Conservation (phyloP, 306 rosid species). For the Trichosanthes truncata region DNA sequence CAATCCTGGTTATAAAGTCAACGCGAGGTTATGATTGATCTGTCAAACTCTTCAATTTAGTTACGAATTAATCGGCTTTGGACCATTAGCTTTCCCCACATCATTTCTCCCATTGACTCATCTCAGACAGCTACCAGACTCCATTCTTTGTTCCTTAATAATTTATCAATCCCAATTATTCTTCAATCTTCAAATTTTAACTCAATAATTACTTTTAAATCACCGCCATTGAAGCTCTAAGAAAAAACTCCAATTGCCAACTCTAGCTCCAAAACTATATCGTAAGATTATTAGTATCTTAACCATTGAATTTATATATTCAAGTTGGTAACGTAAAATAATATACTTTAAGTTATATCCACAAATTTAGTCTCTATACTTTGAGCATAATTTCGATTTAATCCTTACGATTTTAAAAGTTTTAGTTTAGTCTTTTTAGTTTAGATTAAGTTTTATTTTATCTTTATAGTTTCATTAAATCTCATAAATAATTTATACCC, state of each 20-base stretch:
- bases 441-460: too few species aligned
- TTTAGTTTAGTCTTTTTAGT: too few species aligned
- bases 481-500: too few species aligned
- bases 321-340: too few species aligned
- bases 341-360: too few species aligned
- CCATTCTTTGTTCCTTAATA: not conserved
- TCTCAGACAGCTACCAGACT: not conserved
- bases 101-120: constrained; percentile 9
- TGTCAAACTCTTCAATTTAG: constrained; percentile 20
- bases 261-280: not conserved
- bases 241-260: not conserved
- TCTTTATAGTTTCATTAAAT: not conserved
- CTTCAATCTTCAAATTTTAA: not conserved
- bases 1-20: constrained; percentile 17
- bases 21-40: constrained; percentile 22
- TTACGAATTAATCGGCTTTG: constrained; percentile 15
- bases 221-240: not conserved
- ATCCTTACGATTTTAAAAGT: too few species aligned
- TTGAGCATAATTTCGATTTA: too few species aligned
- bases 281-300: not conserved
- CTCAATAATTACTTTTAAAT: not conserved
- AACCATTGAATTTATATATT: not conserved
- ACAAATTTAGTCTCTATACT: too few species aligned
- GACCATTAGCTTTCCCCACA: constrained; percentile 4
- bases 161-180: not conserved